A percentile compares a stretch with the other conserved stretches of the same genome.
phyloP scores from a whole-genome alignment of 768 basidiomycete species.

The Gautieria morchelliformis region DNA sequence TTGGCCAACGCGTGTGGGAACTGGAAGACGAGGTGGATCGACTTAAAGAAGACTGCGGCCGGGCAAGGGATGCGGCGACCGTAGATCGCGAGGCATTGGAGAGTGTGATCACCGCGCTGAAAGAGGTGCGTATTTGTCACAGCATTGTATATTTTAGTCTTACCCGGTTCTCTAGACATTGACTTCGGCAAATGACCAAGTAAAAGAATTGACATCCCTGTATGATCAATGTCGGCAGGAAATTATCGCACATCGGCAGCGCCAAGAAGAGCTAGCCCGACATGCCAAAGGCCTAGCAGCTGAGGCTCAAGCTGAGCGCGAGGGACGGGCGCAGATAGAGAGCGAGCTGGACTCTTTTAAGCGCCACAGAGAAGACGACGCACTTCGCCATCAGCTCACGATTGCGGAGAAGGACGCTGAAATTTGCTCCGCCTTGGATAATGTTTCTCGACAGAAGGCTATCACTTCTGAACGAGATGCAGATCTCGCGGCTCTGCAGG shows the following conservation, averaged over 20 bases:
- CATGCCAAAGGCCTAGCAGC: slow-evolving; percentile 65
- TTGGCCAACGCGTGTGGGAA: slow-evolving; percentile 68
- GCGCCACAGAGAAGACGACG: slow-evolving; percentile 53
- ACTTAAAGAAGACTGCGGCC: slow-evolving; percentile 59
- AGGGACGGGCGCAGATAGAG: slow-evolving; percentile 44
- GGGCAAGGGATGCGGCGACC: slow-evolving; percentile 57
- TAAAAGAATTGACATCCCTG: slow-evolving; percentile 48
- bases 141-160: not conserved
- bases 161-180: slow-evolving; percentile 48
- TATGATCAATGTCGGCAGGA: slow-evolving; percentile 59
- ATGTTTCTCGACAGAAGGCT: slow-evolving; percentile 52
- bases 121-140: slow-evolving; percentile 47
- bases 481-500: slow-evolving; percentile 68
- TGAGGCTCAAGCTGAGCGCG: slow-evolving; percentile 50
- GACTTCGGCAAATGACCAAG: slow-evolving; percentile 47
- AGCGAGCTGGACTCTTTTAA: slow-evolving; percentile 47
- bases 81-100: slow-evolving; percentile 63
- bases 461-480: slow-evolving; percentile 62
- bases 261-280: slow-evolving; percentile 68
- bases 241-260: slow-evolving; percentile 51
- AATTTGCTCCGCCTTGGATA: slow-evolving; percentile 50
- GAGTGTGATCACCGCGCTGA: slow-evolving; percentile 59
- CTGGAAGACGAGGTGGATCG: slow-evolving; percentile 84
- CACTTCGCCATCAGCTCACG: slow-evolving; percentile 49
- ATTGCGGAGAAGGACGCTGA: slow-evolving; percentile 65